Conservation (phyloP, 805 yeast genomes). For the Lachancea fermentati region DNA sequence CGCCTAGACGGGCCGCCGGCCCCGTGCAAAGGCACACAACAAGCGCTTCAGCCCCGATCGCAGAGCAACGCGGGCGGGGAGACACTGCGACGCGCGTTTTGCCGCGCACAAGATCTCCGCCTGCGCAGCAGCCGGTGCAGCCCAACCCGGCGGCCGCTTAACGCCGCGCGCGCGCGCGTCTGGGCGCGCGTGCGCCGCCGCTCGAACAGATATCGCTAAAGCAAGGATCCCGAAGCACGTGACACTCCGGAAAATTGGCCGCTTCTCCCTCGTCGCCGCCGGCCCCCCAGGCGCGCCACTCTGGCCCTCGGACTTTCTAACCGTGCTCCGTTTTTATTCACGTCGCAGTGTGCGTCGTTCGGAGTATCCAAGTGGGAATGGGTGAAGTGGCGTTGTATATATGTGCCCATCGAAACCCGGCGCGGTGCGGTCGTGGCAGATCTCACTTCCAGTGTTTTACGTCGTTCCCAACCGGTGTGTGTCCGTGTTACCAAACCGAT, state of each 20-base stretch:
- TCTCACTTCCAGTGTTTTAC: too few species aligned
- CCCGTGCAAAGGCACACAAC: too few species aligned
- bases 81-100: too few species aligned
- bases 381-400: background rate
- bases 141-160: background rate
- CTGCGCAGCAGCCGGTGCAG: too few species aligned
- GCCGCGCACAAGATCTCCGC: background rate
- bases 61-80: too few species aligned
- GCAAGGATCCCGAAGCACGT: background rate
- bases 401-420: background rate
- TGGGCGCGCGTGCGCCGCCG: background rate
- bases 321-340: background rate
- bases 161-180: background rate
- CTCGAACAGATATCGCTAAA: background rate
- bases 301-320: background rate
- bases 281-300: background rate
- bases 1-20: too few species aligned
- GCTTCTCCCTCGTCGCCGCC: too few species aligned
- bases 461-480: too few species aligned
- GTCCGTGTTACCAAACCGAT: too few species aligned
- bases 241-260: background rate
- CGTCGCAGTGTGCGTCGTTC: background rate
- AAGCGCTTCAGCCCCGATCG: background rate
- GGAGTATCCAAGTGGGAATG: background rate
- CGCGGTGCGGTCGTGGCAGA: too few species aligned